Evolutionary conservation across 306 rosid genomes (phyloP).

Genomic region (Ochetophila trinervis): DNA sequence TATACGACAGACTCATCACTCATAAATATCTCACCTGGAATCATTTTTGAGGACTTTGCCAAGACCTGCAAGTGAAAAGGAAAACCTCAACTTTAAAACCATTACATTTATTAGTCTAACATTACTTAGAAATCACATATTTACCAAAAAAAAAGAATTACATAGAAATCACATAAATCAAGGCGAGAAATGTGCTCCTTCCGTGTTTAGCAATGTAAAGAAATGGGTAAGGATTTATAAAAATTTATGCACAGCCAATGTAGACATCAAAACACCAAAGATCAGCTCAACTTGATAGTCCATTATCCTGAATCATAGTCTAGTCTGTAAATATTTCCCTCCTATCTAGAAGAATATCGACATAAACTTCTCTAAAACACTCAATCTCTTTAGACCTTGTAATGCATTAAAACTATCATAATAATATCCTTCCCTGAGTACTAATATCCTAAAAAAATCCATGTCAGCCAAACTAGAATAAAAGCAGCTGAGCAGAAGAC

Average conservation of each 20-base stretch:
- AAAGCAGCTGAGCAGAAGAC: not conserved
- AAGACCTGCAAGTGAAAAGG: constrained; percentile 65
- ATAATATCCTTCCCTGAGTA: not conserved
- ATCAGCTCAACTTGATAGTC: not conserved
- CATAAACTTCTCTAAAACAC: not conserved
- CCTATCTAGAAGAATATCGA: not conserved
- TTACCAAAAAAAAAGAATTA: too few relatives aligned
- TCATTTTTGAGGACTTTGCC: constrained; percentile 98
- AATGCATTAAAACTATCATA: not conserved
- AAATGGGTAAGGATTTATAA: not conserved
- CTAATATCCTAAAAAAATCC: not conserved
- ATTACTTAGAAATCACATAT: not conserved
- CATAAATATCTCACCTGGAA: constrained; percentile 69
- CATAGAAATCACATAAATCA: not conserved
- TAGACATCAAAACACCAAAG: not conserved
- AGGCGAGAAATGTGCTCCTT: too few relatives aligned
- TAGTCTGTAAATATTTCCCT: too few relatives aligned
- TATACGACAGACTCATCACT: not conserved
- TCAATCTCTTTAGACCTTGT: not conserved
- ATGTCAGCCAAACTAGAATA: not conserved
- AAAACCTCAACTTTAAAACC: constrained; percentile 11
- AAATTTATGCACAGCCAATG: too few relatives aligned
- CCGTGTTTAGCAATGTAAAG: too few relatives aligned
- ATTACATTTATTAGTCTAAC: not conserved
- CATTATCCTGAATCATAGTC: not conserved